Base-by-base conservation (phyloP, 306 rosid species). In the Malus fusca region DNA sequence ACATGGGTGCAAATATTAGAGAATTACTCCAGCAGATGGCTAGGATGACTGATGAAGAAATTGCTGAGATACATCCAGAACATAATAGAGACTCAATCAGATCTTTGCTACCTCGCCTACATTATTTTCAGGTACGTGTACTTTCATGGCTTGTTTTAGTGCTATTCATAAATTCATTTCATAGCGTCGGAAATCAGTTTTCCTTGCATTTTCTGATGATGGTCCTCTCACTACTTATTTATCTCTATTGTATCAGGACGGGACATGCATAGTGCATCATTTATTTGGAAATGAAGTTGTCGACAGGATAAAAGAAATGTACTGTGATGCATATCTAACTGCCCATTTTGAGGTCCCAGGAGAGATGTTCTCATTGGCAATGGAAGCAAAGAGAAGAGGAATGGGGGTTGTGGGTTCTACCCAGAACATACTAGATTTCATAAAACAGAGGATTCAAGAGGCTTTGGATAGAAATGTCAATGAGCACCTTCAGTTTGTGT, bases 321-420 rank as follows among this genome's bases (percentile, higher is more conserved):
- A 95, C 19, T 87, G 93, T 78, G 99, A 95, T 78, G 96, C 99
- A 42, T 92, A 90, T 76, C 96, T 95, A 72, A 95, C 99, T 35
- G 98, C 99, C 33, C 99, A 95, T 85, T 90, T 95, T 25, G 99
- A 95, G 86, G 99, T 95, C 71, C 99, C 98, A 12, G 99, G 99
- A 82, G 99, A 95, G 88, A 95, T 92, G 99, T 95, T 95, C 84
- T 84, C 97, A 59, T 78, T 92, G 90, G 97, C 98, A 44, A 92
- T 95, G 99, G 97, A 95, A 84, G 99, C 99, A 44, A 95, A 90
- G 80, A 90, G 90, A 82, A 95, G 99, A 87, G 97, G 97, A 83
- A 95, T 95, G 99, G 97, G 99, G 0, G 82, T 90, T 26, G 96
- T 95, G 15, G 99, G 99, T 59, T 95, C 99, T 81, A 95, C 97